phyloP scores from a whole-genome alignment of 2,329 filamentous ascomycete genomes.

The Drechslera avenae region DNA sequence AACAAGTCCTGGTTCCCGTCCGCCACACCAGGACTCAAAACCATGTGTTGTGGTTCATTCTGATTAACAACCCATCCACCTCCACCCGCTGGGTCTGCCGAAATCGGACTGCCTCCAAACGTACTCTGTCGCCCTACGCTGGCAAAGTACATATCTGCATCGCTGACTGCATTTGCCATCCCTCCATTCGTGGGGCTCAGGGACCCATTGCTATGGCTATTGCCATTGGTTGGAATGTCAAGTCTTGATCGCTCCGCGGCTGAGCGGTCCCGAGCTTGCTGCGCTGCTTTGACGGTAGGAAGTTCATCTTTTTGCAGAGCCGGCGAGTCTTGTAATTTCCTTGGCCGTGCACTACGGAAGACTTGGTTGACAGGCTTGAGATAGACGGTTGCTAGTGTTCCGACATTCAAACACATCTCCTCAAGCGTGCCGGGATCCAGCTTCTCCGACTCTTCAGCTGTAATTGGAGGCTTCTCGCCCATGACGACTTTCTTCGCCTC shows the following conservation, averaged over 20 bases:
- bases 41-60: conserved; percentile 38
- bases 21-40: conserved; percentile 34
- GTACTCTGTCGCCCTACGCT: conserved; percentile 53
- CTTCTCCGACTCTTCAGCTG: conserved; percentile 86
- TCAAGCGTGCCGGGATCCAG: conserved; percentile 89
- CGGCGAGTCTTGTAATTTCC: conserved; percentile 79
- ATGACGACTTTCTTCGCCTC: conserved; percentile 89
- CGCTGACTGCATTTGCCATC: conserved; percentile 74
- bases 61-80: conserved; percentile 47
- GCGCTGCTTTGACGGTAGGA: conserved; percentile 59
- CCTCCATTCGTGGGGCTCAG: conserved; percentile 48
- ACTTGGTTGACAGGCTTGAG: conserved; percentile 97
- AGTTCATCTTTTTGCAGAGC: conserved; percentile 78
- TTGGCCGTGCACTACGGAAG: conserved; percentile 84
- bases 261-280: conserved; percentile 40
- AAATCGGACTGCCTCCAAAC: conserved; percentile 43
- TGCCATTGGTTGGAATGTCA: conserved; percentile 36
- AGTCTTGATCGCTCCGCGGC: conserved; percentile 37
- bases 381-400: conserved; percentile 95
- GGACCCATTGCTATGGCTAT: conserved; percentile 20
- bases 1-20: conserved; percentile 42
- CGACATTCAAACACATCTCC: conserved; percentile 96
- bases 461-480: conserved; percentile 96
- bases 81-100: conserved; percentile 34
- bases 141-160: conserved; percentile 89